These are phyloP conservation scores for Gossypium davidsonii DNA, from an alignment of 441 rosid species.

Conservation along the genomic window DNA sequence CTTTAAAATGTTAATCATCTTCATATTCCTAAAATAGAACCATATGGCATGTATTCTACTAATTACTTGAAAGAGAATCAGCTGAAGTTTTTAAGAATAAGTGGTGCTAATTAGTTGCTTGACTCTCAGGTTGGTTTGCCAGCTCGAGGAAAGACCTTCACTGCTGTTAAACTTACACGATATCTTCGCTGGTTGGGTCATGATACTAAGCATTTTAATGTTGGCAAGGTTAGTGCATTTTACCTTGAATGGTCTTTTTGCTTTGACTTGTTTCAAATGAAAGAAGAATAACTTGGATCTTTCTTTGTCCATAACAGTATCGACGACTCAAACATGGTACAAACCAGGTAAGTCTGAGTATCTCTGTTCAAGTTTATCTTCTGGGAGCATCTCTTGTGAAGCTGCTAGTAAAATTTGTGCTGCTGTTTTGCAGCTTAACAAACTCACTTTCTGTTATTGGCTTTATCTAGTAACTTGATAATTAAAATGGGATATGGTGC, in stretches of 20 bases:
- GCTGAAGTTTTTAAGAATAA: background rate
- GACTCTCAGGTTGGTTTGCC: constrained; percentile 84
- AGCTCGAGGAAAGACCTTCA: constrained; percentile 97
- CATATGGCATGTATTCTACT: background rate
- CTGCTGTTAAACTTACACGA: constrained; percentile 96
- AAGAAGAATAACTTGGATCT: constrained; percentile 20
- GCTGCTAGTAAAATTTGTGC: background rate
- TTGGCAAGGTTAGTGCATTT: constrained; percentile 72
- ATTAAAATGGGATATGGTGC: background rate
- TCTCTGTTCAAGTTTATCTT: background rate
- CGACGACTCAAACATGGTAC: constrained; percentile 97
- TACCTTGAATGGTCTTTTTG: constrained; percentile 7
- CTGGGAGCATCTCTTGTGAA: background rate
- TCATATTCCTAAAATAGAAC: constrained; percentile 8
- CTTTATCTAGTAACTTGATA: background rate
- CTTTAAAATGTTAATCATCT: background rate
- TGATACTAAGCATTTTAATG: constrained; percentile 95
- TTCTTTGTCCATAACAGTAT: constrained; percentile 52
- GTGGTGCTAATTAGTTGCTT: constrained; percentile 18
- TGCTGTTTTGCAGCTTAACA: background rate
- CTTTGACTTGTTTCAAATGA: constrained; percentile 6
- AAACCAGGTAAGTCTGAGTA: constrained; percentile 56
- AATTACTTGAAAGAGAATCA: background rate
- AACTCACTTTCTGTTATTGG: background rate
- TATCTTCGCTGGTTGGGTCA: constrained; percentile 99